Percentiles rank a stretch among this genome's conserved stretches.
Conservation (phyloP, 140 eudicot genomes). For the Anethum foeniculum region DNA sequence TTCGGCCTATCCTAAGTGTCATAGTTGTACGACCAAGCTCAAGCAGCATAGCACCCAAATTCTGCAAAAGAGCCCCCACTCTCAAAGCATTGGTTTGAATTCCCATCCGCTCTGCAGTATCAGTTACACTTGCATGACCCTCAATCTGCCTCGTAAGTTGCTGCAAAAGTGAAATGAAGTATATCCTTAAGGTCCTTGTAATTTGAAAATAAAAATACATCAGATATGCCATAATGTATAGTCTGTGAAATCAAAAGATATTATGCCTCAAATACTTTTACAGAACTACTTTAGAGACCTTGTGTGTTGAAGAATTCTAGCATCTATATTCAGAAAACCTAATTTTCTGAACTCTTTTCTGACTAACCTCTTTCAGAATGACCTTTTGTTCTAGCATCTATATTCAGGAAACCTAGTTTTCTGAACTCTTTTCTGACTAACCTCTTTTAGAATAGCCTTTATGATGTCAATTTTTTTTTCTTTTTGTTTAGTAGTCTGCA, state of each 20-base stretch:
- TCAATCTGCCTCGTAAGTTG: constrained; percentile 59
- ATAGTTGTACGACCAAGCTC: constrained; percentile 87
- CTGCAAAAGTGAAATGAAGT: constrained; percentile 27
- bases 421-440: neutral
- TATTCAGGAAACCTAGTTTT: neutral
- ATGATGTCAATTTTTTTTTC: neutral
- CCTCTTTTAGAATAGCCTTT: neutral
- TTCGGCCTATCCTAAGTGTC: constrained; percentile 69
- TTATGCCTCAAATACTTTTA: neutral
- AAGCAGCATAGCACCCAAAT: constrained; percentile 70
- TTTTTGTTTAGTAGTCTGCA: neutral
- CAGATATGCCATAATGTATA: neutral
- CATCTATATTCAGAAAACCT: neutral
- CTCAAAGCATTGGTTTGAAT: constrained; percentile 71
- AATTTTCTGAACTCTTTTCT: neutral
- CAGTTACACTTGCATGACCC: constrained; percentile 40
- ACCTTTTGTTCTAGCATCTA: neutral
- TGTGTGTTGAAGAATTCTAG: neutral
- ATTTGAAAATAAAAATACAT: neutral
- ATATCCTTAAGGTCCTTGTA: neutral
- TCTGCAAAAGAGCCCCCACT: constrained; percentile 62
- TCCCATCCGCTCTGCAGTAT: constrained; percentile 47
- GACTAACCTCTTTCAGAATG: neutral
- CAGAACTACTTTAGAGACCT: neutral
- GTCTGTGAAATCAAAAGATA: neutral